Evolutionary conservation across 148 eudicot species (phyloP).

Genomic region (Silene conica): DNA sequence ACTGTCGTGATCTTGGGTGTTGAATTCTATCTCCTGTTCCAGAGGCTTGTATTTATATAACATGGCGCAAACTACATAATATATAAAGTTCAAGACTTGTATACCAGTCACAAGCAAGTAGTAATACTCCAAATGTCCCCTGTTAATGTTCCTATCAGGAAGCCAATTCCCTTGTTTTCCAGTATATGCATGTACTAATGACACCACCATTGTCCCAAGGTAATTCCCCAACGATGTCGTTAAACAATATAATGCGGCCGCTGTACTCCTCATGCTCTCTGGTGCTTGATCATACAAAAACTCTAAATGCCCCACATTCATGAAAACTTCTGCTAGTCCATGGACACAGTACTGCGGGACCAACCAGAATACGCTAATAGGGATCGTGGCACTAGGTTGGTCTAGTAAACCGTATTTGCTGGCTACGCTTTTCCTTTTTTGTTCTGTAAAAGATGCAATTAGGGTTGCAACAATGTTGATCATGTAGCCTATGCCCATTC

Average conservation of each 20-base stretch:
- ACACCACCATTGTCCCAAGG: constrained; percentile 60
- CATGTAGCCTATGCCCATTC: constrained; percentile 77
- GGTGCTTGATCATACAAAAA: constrained; percentile 88
- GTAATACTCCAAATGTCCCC: constrained; percentile 74
- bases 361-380: constrained; percentile 75
- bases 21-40: constrained; percentile 26
- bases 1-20: constrained; percentile 17
- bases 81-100: constrained; percentile 57
- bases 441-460: constrained; percentile 58
- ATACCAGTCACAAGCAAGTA: constrained; percentile 65
- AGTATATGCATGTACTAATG: constrained; percentile 52
- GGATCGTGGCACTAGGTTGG: constrained; percentile 39
- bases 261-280: constrained; percentile 89
- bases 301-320: constrained; percentile 81
- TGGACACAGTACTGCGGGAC: constrained; percentile 71
- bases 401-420: constrained; percentile 32
- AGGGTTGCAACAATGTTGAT: constrained; percentile 69
- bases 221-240: constrained; percentile 71
- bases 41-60: constrained; percentile 63
- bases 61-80: constrained; percentile 62
- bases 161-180: constrained; percentile 70
- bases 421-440: constrained; percentile 50
- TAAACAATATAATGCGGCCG: constrained; percentile 67
- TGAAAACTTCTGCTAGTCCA: constrained; percentile 85
- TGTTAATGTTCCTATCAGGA: constrained; percentile 61